phyloP scores from a whole-genome alignment of 2,329 filamentous ascomycete species.

The Hypoxylon sp. region DNA sequence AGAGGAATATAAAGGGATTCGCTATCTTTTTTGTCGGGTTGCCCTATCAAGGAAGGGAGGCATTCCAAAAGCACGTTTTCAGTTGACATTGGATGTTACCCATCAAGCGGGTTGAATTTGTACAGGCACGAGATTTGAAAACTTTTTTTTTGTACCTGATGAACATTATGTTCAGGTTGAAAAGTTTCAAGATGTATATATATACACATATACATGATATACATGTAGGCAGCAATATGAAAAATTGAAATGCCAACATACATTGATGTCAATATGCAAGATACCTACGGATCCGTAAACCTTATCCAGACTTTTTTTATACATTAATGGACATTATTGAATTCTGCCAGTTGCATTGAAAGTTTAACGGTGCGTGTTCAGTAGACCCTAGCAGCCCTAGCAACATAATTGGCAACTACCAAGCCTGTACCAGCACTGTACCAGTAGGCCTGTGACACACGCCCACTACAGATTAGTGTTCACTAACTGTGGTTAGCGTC shows the following conservation, averaged over 20 bases:
- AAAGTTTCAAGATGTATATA: not conserved
- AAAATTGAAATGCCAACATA: not conserved
- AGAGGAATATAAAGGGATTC: slow-evolving; percentile 10
- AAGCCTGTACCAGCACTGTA: not conserved
- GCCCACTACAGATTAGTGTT: slow-evolving; percentile 18
- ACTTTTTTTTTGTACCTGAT: not conserved
- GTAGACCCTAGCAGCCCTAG: slow-evolving; percentile 35
- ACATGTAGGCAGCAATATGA: not conserved
- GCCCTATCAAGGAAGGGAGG: slow-evolving; percentile 34
- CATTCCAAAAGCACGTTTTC: slow-evolving; percentile 45
- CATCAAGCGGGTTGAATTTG: slow-evolving; percentile 17
- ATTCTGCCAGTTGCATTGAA: slow-evolving; percentile 23
- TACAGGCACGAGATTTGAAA: slow-evolving; percentile 1
- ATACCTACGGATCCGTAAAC: not conserved
- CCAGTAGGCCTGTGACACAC: slow-evolving; percentile 37
- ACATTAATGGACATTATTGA: not conserved
- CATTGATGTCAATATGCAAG: not conserved
- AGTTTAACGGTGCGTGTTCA: slow-evolving; percentile 28
- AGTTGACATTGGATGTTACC: slow-evolving; percentile 45
- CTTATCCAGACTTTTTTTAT: not conserved
- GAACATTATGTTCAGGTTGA: no score
- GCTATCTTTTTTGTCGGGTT: slow-evolving; percentile 32
- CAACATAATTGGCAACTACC: slow-evolving; percentile 3
- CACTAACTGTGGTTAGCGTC: slow-evolving; percentile 22
- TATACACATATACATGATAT: not conserved